Conservation (phyloP, 352 stramenopile genomes). For the Thalassiosira hispida region DNA sequence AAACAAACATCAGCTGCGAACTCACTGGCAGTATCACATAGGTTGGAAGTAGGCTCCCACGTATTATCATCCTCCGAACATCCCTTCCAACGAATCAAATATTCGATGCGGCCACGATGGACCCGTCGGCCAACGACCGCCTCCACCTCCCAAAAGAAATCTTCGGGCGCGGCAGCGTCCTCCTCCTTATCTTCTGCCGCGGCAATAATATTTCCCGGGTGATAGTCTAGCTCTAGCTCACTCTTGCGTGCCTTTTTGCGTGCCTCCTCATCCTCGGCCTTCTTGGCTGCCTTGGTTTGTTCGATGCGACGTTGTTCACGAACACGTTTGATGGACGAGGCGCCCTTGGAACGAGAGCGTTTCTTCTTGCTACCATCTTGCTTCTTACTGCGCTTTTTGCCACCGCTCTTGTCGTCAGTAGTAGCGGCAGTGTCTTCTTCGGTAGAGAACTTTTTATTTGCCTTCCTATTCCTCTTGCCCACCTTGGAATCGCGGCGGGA, state of each 20-base stretch:
- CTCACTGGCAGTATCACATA: constrained; percentile 69
- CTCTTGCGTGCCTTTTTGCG: constrained; percentile 19
- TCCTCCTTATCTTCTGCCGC: not conserved
- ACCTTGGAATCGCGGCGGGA: constrained; percentile 1
- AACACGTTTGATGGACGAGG: constrained; percentile 39
- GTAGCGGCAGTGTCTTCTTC: too few relatives aligned
- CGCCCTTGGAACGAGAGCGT: not conserved
- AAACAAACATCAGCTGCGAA: not conserved
- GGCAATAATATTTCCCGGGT: constrained; percentile 36
- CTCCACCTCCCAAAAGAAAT: constrained; percentile 64
- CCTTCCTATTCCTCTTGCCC: constrained; percentile 17
- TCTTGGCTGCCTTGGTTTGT: not conserved
- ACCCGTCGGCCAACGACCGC: constrained; percentile 45
- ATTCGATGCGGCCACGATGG: constrained; percentile 50
- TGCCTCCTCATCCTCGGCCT: constrained; percentile 39
- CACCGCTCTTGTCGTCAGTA: too few relatives aligned
- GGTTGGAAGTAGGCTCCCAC: constrained; percentile 68
- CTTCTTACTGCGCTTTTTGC: constrained; percentile 11
- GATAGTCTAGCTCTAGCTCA: constrained; percentile 18
- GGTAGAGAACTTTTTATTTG: not conserved
- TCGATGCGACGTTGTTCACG: constrained; percentile 42
- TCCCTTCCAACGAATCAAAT: constrained; percentile 73
- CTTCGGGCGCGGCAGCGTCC: constrained; percentile 17
- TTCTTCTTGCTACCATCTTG: constrained; percentile 6
- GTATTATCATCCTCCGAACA: constrained; percentile 65